Evolutionary conservation across 768 basidiomycete genomes (phyloP), one percentile per base, ranked within the genome.

Genomic region (Serendipita vermifera): DNA sequence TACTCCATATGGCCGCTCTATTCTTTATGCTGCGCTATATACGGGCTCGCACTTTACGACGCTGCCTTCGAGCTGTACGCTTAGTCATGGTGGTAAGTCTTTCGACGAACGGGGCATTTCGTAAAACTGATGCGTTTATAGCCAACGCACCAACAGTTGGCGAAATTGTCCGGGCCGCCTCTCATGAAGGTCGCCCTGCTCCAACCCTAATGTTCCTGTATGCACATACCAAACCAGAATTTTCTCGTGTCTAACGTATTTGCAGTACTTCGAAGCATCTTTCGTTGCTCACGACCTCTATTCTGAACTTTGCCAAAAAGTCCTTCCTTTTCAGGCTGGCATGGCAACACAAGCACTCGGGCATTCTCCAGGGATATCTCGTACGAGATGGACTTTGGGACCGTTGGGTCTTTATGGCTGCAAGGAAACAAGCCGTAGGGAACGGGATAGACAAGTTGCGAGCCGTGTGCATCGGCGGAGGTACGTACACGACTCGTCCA

Each of bases 311-410:
- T 60, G 82, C 82, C 1, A 75, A 75, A 54, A 36, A 17, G 57
- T 78, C 75, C 2, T 73, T 71, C 57, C 59, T 81, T 14, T 60
- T 84, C 15, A 82, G 77, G 63, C 66, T 91, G 53, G 87, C 82
- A 1, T 81, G 80, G 75, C 76, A 85, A 31, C 92, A 92, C 68
- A 94, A 94, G 66, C 59, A 80, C 15, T 74, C 82, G 0, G 77
- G 75, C 2, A 67, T 92, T 3, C 64, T 68, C 0, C 84, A 87
- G 57, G 92, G 92, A 3, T 86, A 82, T 61, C 60, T 90, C 36
- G 82, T 78, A 14, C 83, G 83, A 64, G 81, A 85, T 57, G 84
- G 85, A 57, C 66, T 89, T n/a, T 90, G 87, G 84, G 91, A 96
- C 65, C 77, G 82, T 54, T 69, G 83, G 9, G 77, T 89, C 27